Evolutionary conservation across 306 rosid species (phyloP), one percentile per base, ranked within the genome.

Genomic region (Trifolium pratense): DNA sequence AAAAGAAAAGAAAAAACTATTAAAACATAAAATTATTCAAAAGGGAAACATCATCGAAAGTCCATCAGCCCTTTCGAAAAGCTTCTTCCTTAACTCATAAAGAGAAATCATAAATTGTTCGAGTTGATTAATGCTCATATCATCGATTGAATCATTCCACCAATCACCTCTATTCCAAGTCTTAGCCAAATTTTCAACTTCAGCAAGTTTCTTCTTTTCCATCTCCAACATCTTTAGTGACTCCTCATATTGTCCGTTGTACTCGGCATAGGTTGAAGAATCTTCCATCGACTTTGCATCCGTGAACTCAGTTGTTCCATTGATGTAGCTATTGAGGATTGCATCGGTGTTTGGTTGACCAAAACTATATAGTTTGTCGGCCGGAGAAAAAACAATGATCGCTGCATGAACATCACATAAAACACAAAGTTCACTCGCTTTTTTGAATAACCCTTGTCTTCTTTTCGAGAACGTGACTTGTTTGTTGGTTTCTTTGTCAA

Each of bases 391-490:
- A 14, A 87, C 87, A 7, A 89, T 52, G 0, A 80, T 84, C 17
- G 88, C 84, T 0, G 75, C 32, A 0, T 79, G 59, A 5, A 77
- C 86, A n/a, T 88, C 51, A 63, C 89, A 85, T 17, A 89, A 37
- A 39, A 85, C 55, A 11, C 82, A 83, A 9, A 89, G 84, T 75
- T 89, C 89, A 17, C 83, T 71, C 3, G 88, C 89, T 55, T 87
- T 89, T 42, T 83, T 89, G 74, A 89, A 89, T 9, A 87, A 32
- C 0, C 94, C 87, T 1, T 69, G 20, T 13, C 86, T 74, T 31
- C 92, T 75, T 36, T 85, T 85, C 1, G 86, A 85, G 83, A 88
- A 83, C 0, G 91, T 89, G 14, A 86, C 89, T 25, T 89, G 87
- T 70, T 73, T 80, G 81, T 64, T 84, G 26, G 71, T n/a, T 1